These are phyloP conservation scores for Wickerhamiella australiensis DNA, from an alignment of 805 yeast genomes.

Conservation along the genomic window DNA sequence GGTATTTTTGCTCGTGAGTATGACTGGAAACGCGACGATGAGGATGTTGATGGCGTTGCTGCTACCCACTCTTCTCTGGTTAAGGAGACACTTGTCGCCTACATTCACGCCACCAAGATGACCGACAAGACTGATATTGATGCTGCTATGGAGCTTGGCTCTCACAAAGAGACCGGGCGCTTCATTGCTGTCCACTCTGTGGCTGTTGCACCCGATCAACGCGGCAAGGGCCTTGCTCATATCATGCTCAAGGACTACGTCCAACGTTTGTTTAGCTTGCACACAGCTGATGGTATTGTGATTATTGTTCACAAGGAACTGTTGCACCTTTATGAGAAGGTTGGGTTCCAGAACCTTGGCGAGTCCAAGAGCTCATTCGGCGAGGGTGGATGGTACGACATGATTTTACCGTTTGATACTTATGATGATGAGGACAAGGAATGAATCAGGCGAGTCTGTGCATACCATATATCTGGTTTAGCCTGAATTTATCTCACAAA, in stretches of 20 bases:
- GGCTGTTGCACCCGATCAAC: conserved; percentile 64
- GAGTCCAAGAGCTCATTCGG: conserved; percentile 47
- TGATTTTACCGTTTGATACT: conserved; percentile 21
- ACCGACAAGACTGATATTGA: conserved; percentile 37
- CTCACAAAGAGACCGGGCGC: conserved; percentile 60
- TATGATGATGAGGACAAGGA: conserved; percentile 17
- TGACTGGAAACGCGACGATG: conserved; percentile 20
- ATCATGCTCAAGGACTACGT: conserved; percentile 76
- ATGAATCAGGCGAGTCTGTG: background rate
- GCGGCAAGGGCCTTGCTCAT: conserved; percentile 72
- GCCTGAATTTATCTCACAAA: background rate
- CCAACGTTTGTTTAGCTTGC: conserved; percentile 79
- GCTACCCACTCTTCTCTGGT: conserved; percentile 22
- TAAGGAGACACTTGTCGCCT: conserved; percentile 62
- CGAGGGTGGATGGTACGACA: conserved; percentile 41
- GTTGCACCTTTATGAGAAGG: conserved; percentile 63
- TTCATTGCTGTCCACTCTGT: conserved; percentile 73
- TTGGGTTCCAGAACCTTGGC: conserved; percentile 69
- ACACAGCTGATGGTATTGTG: conserved; percentile 64
- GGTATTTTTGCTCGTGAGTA: conserved; percentile 55
- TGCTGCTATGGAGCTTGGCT: conserved; percentile 47
- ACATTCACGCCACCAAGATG: conserved; percentile 67
- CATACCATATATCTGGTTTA: background rate
- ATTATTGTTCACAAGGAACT: conserved; percentile 60
- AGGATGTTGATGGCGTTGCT: conserved; percentile 24